Evolutionary conservation across 345 rosid genomes (phyloP).

Genomic region (Lepidium africanum): DNA sequence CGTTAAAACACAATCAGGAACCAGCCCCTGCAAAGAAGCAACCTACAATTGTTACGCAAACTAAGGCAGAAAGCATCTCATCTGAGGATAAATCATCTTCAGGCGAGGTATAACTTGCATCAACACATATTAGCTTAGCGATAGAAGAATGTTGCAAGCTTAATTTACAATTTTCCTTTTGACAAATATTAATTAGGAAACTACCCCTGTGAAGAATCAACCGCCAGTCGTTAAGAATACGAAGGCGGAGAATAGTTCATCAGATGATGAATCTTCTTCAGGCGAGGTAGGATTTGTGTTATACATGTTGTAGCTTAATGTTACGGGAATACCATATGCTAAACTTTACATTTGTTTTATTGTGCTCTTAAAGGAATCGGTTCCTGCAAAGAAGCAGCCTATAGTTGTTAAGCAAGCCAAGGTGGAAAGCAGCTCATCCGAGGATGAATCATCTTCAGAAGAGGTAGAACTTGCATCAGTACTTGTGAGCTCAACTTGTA

Average conservation of each 20-base stretch:
- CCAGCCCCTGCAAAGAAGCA: background rate
- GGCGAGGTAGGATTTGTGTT: constrained; percentile 6
- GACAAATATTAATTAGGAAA: constrained; percentile 2
- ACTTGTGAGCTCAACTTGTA: background rate
- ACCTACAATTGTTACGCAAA: background rate
- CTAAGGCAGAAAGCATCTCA: constrained; percentile 23
- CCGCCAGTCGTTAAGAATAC: constrained; percentile 8
- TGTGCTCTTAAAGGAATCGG: no score
- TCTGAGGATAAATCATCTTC: constrained; percentile 21
- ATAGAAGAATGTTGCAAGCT: background rate
- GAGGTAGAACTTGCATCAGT: constrained; percentile 3
- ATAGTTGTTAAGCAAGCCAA: constrained; percentile 5
- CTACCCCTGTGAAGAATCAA: constrained; percentile 7
- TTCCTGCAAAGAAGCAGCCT: background rate
- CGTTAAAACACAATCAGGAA: constrained; percentile 3
- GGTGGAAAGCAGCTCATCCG: constrained; percentile 24
- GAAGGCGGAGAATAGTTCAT: constrained; percentile 29
- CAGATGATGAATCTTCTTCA: constrained; percentile 30
- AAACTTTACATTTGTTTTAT: background rate
- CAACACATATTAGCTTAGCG: background rate
- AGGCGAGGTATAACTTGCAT: constrained; percentile 6
- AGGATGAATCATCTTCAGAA: constrained; percentile 18
- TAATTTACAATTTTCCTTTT: background rate
- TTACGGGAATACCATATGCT: background rate
- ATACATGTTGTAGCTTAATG: background rate